A percentile compares a stretch with the other conserved stretches of the same genome.
Conservation (phyloP, 1,284 basidiomycete species). For the Cryptococcus amylolentus region DNA sequence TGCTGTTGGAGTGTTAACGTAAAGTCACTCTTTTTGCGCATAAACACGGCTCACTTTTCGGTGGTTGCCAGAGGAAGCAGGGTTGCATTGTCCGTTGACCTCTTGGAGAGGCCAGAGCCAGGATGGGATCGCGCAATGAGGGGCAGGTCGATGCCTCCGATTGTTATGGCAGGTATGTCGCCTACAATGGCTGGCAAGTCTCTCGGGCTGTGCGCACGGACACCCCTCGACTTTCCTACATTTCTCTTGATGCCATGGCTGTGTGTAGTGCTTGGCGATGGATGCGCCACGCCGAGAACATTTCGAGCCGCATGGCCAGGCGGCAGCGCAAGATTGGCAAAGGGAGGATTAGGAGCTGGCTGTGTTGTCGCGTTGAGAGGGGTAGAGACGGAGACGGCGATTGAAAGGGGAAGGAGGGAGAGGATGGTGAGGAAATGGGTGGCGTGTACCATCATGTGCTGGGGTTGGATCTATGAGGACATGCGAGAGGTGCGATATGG, state of each 20-base stretch:
- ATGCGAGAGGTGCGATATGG: neutral
- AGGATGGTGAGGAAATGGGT: conserved; percentile 15
- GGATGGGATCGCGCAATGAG: neutral
- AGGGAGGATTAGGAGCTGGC: no score
- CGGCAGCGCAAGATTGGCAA: no score
- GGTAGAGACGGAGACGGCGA: neutral
- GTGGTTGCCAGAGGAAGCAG: conserved; percentile 13
- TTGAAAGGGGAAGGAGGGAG: conserved; percentile 17
- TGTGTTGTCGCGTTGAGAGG: neutral
- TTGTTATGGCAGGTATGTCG: neutral
- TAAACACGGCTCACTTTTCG: conserved; percentile 14
- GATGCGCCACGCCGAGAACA: no score
- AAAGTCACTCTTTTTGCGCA: neutral
- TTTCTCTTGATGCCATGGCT: no score
- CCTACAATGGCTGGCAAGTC: no score
- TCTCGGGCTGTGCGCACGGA: no score
- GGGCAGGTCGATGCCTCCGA: conserved; percentile 11
- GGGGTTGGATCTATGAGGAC: neutral
- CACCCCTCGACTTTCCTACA: no score
- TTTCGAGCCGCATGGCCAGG: no score
- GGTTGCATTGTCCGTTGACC: conserved; percentile 12
- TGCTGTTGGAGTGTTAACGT: conserved; percentile 16
- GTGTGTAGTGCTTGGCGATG: no score
- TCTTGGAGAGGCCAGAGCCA: neutral
- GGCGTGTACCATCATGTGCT: conserved; percentile 10